Base-by-base conservation (phyloP, 257 asterid species). In the Coffea eugenioides region DNA sequence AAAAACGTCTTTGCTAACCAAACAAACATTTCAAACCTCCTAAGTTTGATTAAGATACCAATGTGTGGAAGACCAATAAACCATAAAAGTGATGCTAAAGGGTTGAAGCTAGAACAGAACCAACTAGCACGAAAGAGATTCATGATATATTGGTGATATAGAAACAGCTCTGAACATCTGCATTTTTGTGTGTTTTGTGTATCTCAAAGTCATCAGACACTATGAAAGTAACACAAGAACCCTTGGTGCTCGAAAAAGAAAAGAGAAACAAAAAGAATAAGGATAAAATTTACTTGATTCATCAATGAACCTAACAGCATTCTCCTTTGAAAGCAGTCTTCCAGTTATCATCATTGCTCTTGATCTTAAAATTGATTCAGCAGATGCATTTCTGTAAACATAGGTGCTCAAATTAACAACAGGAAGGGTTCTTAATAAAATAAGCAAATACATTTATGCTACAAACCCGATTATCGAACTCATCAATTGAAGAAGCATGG, bases 281-380 rank as follows among this genome's bases (percentile, higher is more conserved):
- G 74, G 48, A n/a, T 34, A 43, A 15, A 70, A 52, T 76, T 87
- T 87, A 93, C 99, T 87, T 56, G 91, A 85, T 86, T 90, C 97
- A 62, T 91, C 92, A 13, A 92, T 82, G 78, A 88, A 90, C 74
- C 85, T 84, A 83, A 91, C 90, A 45, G 94, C 95, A 83, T 90
- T 91, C 81, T 90, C 97, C 85, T 84, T 91, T 75, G 97, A 92
- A 82, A 95, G 88, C 83, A 95, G 88, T 89, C 99, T 92, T 77
- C 99, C 99, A 73, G 93, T 85, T 85, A 92, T 91, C 95, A 88
- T 85, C 97, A 94, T 89, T 74, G 98, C 92, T 87, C 99, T 91
- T 69, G 98, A 92, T 88, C 97, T 90, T 83, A 92, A 87, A 69
- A 90, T 86, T 77, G 97, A 87, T 21, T 92, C 98, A 62, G 97